Evolutionary conservation across 352 stramenopile species (phyloP).

Genomic region (Globisporangium acanthophoron): DNA sequence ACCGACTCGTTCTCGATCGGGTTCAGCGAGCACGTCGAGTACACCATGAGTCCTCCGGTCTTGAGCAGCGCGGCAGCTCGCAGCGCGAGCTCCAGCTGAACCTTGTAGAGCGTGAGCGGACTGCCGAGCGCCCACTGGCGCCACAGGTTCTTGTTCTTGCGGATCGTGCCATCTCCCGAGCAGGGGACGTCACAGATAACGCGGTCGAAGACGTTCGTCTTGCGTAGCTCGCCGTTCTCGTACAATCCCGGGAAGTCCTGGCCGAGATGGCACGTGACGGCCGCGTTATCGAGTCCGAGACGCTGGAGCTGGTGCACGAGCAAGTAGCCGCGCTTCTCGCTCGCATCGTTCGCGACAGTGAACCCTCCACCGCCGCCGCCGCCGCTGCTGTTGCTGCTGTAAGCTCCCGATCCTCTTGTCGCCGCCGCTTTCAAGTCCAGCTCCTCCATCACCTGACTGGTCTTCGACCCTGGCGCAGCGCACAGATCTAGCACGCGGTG

Average conservation of each 20-base stretch:
- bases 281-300: conserved; percentile 60
- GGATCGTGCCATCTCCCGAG: conserved; percentile 95
- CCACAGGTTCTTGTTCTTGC: conserved; percentile 95
- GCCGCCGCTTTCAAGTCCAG: conserved; percentile 17
- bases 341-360: conserved; percentile 95
- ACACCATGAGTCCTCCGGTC: conserved; percentile 90
- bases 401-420: neutral
- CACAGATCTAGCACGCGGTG: conserved; percentile 76
- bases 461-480: conserved; percentile 97
- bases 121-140: conserved; percentile 84
- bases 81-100: conserved; percentile 91
- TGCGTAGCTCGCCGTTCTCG: conserved; percentile 21
- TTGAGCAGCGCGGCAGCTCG: conserved; percentile 89
- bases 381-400: neutral
- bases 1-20: conserved; percentile 97
- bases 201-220: conserved; percentile 90
- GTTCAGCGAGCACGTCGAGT: conserved; percentile 97
- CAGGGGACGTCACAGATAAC: conserved; percentile 98
- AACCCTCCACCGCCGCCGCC: conserved; percentile 34
- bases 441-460: conserved; percentile 94
- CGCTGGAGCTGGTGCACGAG: conserved; percentile 92
- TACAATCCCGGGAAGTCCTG: conserved; percentile 93
- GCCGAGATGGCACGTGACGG: conserved; percentile 92
- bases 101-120: conserved; percentile 86
- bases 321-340: conserved; percentile 95